Conservation (phyloP, 2,329 filamentous ascomycete genomes). For the Nemania sp. region DNA sequence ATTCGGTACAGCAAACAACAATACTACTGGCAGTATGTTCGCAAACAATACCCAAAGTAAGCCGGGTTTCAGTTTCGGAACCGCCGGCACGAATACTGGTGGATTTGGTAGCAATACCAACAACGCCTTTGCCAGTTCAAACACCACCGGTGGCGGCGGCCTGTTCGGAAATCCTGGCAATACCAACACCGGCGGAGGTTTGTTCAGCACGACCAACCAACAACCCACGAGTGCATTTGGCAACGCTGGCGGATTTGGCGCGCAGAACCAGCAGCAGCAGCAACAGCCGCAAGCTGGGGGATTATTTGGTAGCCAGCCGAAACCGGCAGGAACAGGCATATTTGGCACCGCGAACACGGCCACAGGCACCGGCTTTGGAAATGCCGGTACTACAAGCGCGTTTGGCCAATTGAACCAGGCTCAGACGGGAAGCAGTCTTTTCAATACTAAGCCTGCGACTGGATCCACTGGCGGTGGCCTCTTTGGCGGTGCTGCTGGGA, state of each 20-base stretch:
- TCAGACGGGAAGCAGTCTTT: constrained; percentile 45
- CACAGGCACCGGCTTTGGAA: constrained; percentile 48
- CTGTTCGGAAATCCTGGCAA: constrained; percentile 43
- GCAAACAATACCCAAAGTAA: constrained; percentile 39
- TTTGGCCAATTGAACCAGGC: constrained; percentile 32
- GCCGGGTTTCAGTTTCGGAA: constrained; percentile 36
- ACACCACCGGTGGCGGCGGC: constrained; percentile 30
- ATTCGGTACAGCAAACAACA: constrained; percentile 52
- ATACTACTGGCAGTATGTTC: constrained; percentile 46
- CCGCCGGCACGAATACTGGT: constrained; percentile 23
- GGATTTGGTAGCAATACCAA: constrained; percentile 32
- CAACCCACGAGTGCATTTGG: constrained; percentile 42
- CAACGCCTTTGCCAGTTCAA: constrained; percentile 40
- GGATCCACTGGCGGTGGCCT: constrained; percentile 43
- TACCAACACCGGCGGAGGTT: constrained; percentile 33
- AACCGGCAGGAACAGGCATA: constrained; percentile 46
- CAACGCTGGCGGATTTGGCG: constrained; percentile 39
- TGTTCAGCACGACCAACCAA: constrained; percentile 39
- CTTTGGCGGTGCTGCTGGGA: constrained; percentile 49
- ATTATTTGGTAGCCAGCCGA: constrained; percentile 46
- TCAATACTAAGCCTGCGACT: constrained; percentile 47
- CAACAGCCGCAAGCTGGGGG: constrained; percentile 47
- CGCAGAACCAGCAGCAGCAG: constrained; percentile 45
- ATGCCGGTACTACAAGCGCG: constrained; percentile 39
- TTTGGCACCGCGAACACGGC: constrained; percentile 44